Conservation (phyloP, 2,329 filamentous ascomycete genomes). For the Proliferodiscus dingleyae region DNA sequence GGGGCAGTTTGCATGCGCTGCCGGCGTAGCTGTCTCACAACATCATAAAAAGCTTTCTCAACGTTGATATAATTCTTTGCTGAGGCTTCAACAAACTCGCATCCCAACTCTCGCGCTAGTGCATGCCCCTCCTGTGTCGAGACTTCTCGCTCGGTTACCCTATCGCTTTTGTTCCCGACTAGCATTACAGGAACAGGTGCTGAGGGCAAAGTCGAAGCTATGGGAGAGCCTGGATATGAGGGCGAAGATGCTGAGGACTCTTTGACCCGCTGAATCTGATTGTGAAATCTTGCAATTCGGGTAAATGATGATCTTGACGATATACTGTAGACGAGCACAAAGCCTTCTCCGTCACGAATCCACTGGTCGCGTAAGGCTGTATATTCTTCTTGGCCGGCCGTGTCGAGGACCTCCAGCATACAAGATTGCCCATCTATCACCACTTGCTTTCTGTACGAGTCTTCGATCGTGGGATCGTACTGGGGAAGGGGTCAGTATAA, state of each 20-base stretch:
- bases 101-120: conserved; percentile 84
- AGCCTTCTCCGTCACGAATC: conserved; percentile 97
- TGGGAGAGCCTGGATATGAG: conserved; percentile 70
- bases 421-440: conserved; percentile 93
- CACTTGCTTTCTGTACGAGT: conserved; percentile 82
- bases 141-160: conserved; percentile 91
- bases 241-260: conserved; percentile 77
- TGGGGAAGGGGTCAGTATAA: conserved; percentile 21
- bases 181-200: conserved; percentile 88
- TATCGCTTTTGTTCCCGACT: conserved; percentile 97
- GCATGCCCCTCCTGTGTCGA: conserved; percentile 94
- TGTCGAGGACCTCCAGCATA: conserved; percentile 97
- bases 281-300: conserved; percentile 91
- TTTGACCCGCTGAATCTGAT: conserved; percentile 96
- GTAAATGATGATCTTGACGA: conserved; percentile 93
- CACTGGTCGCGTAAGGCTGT: conserved; percentile 94
- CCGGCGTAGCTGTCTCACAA: conserved; percentile 82
- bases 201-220: conserved; percentile 47
- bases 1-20: conserved; percentile 55
- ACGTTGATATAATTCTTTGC: conserved; percentile 98
- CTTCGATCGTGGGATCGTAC: conserved; percentile 84
- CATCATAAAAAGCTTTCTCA: conserved; percentile 97
- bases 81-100: conserved; percentile 94
- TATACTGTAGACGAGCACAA: conserved; percentile 97
- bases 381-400: conserved; percentile 97